Percentiles rank a stretch among this genome's conserved stretches.
phyloP scores from a whole-genome alignment of 306 rosid species.

The Acacia confusa region DNA sequence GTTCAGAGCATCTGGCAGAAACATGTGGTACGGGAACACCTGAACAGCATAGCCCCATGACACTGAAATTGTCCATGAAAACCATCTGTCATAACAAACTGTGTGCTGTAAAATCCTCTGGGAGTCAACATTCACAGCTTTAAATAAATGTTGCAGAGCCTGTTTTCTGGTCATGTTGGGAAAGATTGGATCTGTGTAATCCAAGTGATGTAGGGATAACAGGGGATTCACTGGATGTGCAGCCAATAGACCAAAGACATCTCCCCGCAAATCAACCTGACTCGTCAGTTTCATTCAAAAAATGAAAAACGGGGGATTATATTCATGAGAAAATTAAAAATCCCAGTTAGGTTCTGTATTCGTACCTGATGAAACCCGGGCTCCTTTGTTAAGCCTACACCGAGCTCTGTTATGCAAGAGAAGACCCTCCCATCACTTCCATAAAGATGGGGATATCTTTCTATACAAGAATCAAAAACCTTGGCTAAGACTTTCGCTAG shows the following conservation, averaged over 20 bases:
- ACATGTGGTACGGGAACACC: slow-evolving; percentile 45
- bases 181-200: slow-evolving; percentile 55
- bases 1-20: slow-evolving; percentile 49
- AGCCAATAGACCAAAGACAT: slow-evolving; percentile 69
- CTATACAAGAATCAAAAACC: slow-evolving; percentile 68
- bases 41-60: slow-evolving; percentile 95
- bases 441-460: slow-evolving; percentile 75
- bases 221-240: slow-evolving; percentile 78
- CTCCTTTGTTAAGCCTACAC: slow-evolving; percentile 66
- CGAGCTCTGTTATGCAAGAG: slow-evolving; percentile 80
- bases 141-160: slow-evolving; percentile 59
- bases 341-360: neutral
- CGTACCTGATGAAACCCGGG: slow-evolving; percentile 92
- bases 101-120: slow-evolving; percentile 70
- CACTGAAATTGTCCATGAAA: slow-evolving; percentile 65
- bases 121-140: slow-evolving; percentile 59
- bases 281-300: slow-evolving; percentile 17
- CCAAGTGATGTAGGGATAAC: slow-evolving; percentile 70
- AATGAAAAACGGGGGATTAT: too few species aligned
- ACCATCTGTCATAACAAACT: slow-evolving; percentile 71
- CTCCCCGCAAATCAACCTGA: slow-evolving; percentile 70
- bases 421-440: slow-evolving; percentile 78
- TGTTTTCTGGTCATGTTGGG: slow-evolving; percentile 59
- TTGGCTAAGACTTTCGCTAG: slow-evolving; percentile 58
- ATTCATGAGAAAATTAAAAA: neutral